Evolutionary conservation across 306 rosid genomes (phyloP), one percentile per base, ranked within the genome.

Genomic region (Elaeagnus macrophylla): DNA sequence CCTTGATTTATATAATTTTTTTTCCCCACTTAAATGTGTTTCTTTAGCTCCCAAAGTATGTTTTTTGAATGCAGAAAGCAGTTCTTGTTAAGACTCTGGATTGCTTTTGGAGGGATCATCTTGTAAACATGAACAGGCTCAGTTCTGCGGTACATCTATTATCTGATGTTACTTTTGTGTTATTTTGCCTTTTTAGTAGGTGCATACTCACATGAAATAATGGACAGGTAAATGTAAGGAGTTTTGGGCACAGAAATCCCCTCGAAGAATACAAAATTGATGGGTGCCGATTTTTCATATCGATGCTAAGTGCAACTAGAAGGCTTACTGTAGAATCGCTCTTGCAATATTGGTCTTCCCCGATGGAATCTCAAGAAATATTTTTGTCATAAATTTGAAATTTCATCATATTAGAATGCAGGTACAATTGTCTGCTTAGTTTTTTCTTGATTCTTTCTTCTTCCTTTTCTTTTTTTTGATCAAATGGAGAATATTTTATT

Each of bases 51-150:
- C 53, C 12, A 32, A 53, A 41, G 5, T 14, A 10, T 40, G 10
- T 16, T 57, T 50, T 60, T 41, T 7, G 47, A 61, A 59, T 77
- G 44, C 94, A 91, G 97, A 83, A 89, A 60, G 97, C 89, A 54
- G 93, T 86, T 72, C 80, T 91, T 76, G 88, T 91, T 73, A 82
- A 91, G 81, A 82, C 95, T 51, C 84, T 91, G 6, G 97, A 91
- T 68, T 72, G 86, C 71, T 91, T 91, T 80, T 91, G 97, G 97
- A 84, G 94, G 67, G 96, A 91, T 80, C 96, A 86, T 75, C 97
- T 91, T 38, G 67, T 91, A 66, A 91, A 91, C 89, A 91, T 91
- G 97, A 91, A 91, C 68, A 75, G 83, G 48, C 96, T 86, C 61
- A 91, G 85, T 70, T 91, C 96, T 46, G 96, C 96, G 86, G 96